Conservation (phyloP, 2,329 filamentous ascomycete genomes). For the Rutstroemia sp. region DNA sequence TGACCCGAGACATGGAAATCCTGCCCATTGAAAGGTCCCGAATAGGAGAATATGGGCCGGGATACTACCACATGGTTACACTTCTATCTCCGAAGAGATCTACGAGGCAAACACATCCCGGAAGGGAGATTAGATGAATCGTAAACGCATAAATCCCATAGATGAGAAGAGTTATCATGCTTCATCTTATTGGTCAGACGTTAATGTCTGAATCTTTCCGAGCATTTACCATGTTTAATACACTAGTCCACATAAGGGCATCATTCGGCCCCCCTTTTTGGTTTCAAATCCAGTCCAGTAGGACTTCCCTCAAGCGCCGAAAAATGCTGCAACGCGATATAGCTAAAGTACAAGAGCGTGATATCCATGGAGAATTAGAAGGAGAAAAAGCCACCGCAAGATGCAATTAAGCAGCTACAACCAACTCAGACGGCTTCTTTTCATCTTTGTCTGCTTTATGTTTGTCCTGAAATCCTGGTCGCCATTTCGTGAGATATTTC, state of each 20-base stretch:
- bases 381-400: too few relatives aligned
- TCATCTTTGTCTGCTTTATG: conserved; percentile 17
- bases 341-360: conserved; percentile 5
- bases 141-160: neutral
- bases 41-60: too few relatives aligned
- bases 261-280: neutral
- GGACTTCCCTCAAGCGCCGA: neutral
- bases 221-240: neutral
- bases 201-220: neutral
- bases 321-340: conserved; percentile 3
- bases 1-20: too few relatives aligned
- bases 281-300: neutral
- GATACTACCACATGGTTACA: too few relatives aligned
- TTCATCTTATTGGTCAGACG: too few relatives aligned
- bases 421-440: conserved; percentile 13
- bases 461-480: conserved; percentile 35
- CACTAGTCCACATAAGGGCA: neutral
- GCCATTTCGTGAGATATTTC: conserved; percentile 55
- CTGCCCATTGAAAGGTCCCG: too few relatives aligned
- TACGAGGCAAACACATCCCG: too few relatives aligned
- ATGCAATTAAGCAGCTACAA: conserved; percentile 1
- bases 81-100: too few relatives aligned
- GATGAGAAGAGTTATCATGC: neutral
- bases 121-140: too few relatives aligned
- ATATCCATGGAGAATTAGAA: neutral